These are phyloP conservation scores for Leccinum disarticulatum DNA, from an alignment of 768 basidiomycete genomes.

Conservation along the genomic window DNA sequence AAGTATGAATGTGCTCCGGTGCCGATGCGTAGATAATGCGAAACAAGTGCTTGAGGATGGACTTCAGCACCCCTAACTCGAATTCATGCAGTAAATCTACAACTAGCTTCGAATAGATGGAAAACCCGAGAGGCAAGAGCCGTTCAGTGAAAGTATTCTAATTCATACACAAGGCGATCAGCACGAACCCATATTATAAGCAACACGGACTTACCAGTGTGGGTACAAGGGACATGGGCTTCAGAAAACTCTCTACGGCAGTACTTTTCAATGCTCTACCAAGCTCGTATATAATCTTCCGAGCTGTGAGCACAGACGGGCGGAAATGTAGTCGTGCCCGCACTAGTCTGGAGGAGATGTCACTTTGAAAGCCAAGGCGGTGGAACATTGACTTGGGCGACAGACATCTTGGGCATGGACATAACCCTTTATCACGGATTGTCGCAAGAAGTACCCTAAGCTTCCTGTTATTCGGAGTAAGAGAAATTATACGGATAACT, in stretches of 20 bases:
- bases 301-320: neutral
- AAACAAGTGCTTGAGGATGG: neutral
- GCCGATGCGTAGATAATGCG: neutral
- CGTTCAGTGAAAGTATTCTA: neutral
- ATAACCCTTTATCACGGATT: constrained; percentile 25
- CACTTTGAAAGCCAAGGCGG: constrained; percentile 2
- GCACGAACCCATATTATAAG: neutral
- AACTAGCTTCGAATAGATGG: neutral
- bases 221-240: constrained; percentile 6
- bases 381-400: constrained; percentile 16
- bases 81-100: neutral
- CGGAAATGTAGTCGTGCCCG: neutral
- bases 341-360: neutral
- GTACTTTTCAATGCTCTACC: neutral
- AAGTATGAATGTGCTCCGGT: neutral
- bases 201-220: constrained; percentile 6
- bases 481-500: neutral
- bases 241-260: neutral
- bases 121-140: neutral
- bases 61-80: neutral
- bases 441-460: constrained; percentile 27
- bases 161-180: neutral
- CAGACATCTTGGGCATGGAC: constrained; percentile 32
- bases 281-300: constrained; percentile 5
- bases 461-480: neutral